Evolutionary conservation across 1,139 yeast genomes (phyloP), one percentile per base, ranked within the genome.

Genomic region (Protomyces arabidopsidicola): DNA sequence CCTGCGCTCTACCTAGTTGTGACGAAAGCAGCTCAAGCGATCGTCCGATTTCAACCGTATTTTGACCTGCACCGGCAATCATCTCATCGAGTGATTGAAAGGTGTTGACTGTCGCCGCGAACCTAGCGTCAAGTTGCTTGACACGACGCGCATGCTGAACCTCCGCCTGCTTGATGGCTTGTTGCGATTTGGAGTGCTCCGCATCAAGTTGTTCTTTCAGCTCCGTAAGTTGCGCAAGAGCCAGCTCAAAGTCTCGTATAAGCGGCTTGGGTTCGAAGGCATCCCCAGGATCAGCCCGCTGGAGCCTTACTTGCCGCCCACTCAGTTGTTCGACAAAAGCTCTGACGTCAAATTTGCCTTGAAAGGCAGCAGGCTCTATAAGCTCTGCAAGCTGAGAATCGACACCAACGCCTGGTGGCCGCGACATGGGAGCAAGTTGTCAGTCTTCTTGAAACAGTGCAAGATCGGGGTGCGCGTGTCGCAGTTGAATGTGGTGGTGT

Each of bases 211-310:
- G 53, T 20, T 56, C 45, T 31, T 63, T 64, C 42, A 64, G 22
- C 14, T 34, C 62, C 45, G 45, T 50, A 24, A 70, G 52, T 20
- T 65, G 64, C 63, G 85, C 80, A 55, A 90, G 77, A 0, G 95
- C 90, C 1, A 93, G 84, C 74, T 91, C 98, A 74, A 93, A 91
- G 0, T 97, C 89, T 71, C 97, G 82, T 63, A 93, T 93, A 73
- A 89, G 91, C 1, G 98, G 98, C 70, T 89, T 90, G 1, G 98
- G 97, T 73, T 93, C 97, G 63, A 77, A 71, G 2, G 74, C 73
- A 69, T 63, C 39, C 34, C 36, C 56, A 14, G 34, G 45, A 16
- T 45, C 45, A 52, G 34, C 31, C 54, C 35, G 45, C 45, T 58
- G 62, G 14, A 51, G 22, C n/a, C 39, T 34, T 31, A 58, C 39